Base-by-base conservation (phyloP, 106 monocot genomes). In the Posidonia australis region DNA sequence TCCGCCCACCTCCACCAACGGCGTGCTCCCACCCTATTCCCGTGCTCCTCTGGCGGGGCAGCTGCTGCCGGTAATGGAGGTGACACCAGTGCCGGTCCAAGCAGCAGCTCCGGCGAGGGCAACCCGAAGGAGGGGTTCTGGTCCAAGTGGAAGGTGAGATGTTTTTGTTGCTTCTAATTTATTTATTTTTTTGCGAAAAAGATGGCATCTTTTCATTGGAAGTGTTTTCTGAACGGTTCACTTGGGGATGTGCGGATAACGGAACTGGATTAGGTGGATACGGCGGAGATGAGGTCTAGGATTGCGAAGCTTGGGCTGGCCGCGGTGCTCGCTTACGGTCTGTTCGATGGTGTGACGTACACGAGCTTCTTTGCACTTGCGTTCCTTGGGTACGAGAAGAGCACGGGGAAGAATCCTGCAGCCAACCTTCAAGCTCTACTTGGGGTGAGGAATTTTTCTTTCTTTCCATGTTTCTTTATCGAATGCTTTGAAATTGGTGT, bases 381-480 rank as follows among this genome's bases (percentile, higher is more conserved):
- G 0, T 89, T 89, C 30, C 77, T 84, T 18, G 81, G 88, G 20
- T 89, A 89, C 60, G 88, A 89, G 77, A 88, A 89, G 74, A 89
- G 84, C 74, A 89, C 88, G 2, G 81, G 88, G 29, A 81, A 79
- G 36, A 89, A 89, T 27, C 88, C 88, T 13, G 88, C 88, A 0
- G 84, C 88, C 28, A 84, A 89, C 66, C 76, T 89, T 43, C 65
- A 82, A 60, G 84, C 88, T 17, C 84, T 89, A 31, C 58, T 89
- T 18, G 88, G 88, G 76, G 87, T 88, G 57, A 58, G 67, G 24
- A 27, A 23, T 65, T 25, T 31, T 32, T 14, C 30, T n/a, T 42
- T 44, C 14, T 17, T 28, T 57, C 26, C 57, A 11, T 28, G 14
- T 11, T 57, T 28, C 11, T 17, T 9, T 28, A 10, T 28, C 57